phyloP scores from a whole-genome alignment of 2,329 filamentous ascomycete genomes.

The Aspergillus costaricaensis region DNA sequence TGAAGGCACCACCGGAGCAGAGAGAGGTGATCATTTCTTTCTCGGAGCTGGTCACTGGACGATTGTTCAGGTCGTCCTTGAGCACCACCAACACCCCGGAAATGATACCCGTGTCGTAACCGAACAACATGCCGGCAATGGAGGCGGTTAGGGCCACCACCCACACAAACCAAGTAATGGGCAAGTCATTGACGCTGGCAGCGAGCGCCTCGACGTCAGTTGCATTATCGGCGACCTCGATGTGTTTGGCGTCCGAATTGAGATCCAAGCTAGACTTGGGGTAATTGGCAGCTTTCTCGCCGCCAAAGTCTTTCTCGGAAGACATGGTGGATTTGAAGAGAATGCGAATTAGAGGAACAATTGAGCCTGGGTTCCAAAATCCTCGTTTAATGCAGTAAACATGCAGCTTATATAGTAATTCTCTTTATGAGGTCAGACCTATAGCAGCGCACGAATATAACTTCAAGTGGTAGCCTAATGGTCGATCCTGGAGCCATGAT shows the following conservation, averaged over 20 bases:
- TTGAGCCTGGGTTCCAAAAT: not conserved
- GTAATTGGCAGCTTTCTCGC: not conserved
- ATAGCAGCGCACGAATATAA: not conserved
- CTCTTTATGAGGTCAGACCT: not conserved
- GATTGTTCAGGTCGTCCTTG: constrained; percentile 41
- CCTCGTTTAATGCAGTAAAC: not conserved
- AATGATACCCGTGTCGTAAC: constrained; percentile 53
- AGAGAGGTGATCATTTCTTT: constrained; percentile 57
- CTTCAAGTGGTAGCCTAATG: constrained; percentile 6
- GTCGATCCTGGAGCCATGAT: not conserved
- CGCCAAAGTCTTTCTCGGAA: not conserved
- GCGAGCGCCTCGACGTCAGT: constrained; percentile 11
- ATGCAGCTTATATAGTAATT: not conserved
- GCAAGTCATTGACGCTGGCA: constrained; percentile 37
- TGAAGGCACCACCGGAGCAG: constrained; percentile 51
- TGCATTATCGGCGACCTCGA: constrained; percentile 11
- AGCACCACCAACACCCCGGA: constrained; percentile 46
- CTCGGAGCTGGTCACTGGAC: constrained; percentile 44
- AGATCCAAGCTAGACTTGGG: not conserved
- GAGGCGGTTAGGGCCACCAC: constrained; percentile 41
- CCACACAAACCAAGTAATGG: constrained; percentile 44
- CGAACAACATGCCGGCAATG: constrained; percentile 34
- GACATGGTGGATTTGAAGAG: not conserved
- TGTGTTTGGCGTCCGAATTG: constrained; percentile 12
- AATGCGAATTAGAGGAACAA: not conserved